These are phyloP conservation scores for Adansonia digitata DNA, from an alignment of 345 rosid genomes.

Conservation along the genomic window DNA sequence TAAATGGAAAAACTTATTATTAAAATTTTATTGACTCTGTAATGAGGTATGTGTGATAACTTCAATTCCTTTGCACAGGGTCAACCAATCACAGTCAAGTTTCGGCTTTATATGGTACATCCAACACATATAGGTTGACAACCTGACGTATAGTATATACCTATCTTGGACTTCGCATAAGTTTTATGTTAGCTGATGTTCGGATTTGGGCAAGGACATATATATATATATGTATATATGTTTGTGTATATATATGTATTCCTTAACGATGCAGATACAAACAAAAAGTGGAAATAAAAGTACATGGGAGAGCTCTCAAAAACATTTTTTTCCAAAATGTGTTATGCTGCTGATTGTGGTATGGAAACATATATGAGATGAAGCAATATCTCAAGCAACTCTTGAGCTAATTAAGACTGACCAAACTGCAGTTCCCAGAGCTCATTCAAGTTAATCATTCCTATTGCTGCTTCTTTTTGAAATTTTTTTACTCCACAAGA, in stretches of 20 bases:
- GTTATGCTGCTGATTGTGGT: too few relatives aligned
- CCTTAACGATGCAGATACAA: not conserved
- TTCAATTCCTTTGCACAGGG: not conserved
- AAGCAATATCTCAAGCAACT: not conserved
- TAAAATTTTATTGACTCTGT: not conserved
- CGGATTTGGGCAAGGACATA: too few relatives aligned
- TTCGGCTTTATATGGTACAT: not conserved
- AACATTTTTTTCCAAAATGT: too few relatives aligned
- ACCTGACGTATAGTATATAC: not conserved
- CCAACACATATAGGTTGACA: not conserved
- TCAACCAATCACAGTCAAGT: not conserved
- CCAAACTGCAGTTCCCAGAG: not conserved
- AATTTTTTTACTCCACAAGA: not conserved
- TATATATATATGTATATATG: too few relatives aligned
- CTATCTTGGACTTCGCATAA: not conserved
- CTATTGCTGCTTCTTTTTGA: not conserved
- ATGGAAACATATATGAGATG: not conserved
- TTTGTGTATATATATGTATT: too few relatives aligned
- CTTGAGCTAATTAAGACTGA: not conserved
- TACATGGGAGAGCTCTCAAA: not conserved
- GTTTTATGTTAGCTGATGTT: not conserved
- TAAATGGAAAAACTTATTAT: not conserved
- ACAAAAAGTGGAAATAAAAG: not conserved
- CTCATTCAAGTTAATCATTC: not conserved
- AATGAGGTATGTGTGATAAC: not conserved